Conservation (phyloP, 306 rosid species). For the Canavalia ensiformis region DNA sequence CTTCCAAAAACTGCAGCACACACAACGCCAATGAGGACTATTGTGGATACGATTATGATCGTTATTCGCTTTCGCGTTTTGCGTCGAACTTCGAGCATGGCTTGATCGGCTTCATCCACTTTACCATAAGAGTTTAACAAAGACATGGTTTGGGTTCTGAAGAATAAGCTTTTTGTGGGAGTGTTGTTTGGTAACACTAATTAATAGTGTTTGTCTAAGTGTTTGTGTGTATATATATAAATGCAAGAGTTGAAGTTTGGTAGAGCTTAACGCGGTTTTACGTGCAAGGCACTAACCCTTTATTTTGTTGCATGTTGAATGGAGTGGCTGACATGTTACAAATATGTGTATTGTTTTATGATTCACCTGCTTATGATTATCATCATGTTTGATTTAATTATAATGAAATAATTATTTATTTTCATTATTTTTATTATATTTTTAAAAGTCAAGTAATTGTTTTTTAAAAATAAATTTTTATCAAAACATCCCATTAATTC, state of each 20-base stretch:
- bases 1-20: constrained; percentile 67
- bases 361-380: too few species aligned
- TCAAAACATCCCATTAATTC: too few species aligned
- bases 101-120: constrained; percentile 62
- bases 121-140: constrained; percentile 59
- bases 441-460: too few species aligned
- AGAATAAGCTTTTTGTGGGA: not conserved
- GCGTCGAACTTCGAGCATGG: constrained; percentile 53
- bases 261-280: constrained; percentile 46
- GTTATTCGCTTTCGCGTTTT: constrained; percentile 59
- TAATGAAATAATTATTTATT: too few species aligned
- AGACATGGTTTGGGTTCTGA: constrained; percentile 47
- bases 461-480: too few species aligned
- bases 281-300: constrained; percentile 55
- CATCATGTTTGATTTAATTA: too few species aligned
- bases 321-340: constrained; percentile 55
- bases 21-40: constrained; percentile 61
- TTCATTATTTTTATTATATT: too few species aligned
- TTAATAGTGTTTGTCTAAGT: not conserved
- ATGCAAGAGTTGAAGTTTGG: constrained; percentile 20
- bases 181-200: too few species aligned
- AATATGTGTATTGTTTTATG: too few species aligned
- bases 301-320: constrained; percentile 26
- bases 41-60: constrained; percentile 62
- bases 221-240: constrained; percentile 7